Base-by-base conservation (phyloP, 805 yeast species). In the Saccharomyces paradoxus region DNA sequence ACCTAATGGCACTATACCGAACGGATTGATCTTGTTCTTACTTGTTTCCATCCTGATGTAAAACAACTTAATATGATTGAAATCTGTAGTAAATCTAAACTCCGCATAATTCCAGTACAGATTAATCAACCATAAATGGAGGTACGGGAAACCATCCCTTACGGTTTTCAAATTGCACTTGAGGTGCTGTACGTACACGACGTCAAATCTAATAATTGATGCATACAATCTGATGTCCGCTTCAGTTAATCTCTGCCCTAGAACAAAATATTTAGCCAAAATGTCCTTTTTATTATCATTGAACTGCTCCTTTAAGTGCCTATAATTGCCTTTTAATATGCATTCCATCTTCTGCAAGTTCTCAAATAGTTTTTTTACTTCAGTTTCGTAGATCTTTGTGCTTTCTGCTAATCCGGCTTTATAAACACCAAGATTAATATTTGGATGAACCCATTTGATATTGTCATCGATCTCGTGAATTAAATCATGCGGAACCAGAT, bases 251-350 rank as follows among this genome's bases (percentile, higher is more conserved):
- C 13, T 17, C 24, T 37, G 22, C 12, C 41, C 41, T n/a, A 37
- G n/a, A n/a, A 37, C 4, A 8, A 37, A 21, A 17, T n/a, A 37
- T 3, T 37, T 37, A 21, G 4, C 24, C 22, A 37, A 37, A 17
- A 37, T 17, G 4, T n/a, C 8, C n/a, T 37, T 6, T 17, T 37
- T 4, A 2, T 4, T n/a, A 37, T 3, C 10, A 37, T 9, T 4
- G 5, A 37, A 17, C 17, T 58, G 41, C 22, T 70, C 10, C 2
- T 17, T 3, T 37, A 17, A 37, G 44, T 12, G 24, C 44, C 9
- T 37, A 17, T 37, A 37, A 17, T 37, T 17, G 10, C 4, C 10
- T 9, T 8, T 17, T 37, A 37, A 4, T 37, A 37, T 8, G 12
- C 7, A 7, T 21, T 7, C 22, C 21, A n/a, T 7, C 17, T 37